Base-by-base conservation (phyloP, 805 yeast species). In the Sporopachydermia lactativora region DNA sequence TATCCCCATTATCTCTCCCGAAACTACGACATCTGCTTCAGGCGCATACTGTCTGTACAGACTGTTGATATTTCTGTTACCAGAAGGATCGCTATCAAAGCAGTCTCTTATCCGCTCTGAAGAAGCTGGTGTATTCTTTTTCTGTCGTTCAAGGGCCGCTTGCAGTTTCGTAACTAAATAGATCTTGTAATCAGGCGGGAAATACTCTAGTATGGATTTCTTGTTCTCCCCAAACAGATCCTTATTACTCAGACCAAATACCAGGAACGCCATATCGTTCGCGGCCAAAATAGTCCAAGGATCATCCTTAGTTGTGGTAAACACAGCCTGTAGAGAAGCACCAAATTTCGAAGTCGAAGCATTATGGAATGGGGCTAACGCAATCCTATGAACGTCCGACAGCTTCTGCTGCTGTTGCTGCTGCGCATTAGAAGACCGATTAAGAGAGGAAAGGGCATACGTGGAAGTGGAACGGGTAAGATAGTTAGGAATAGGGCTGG, bases 221-320 rank as follows among this genome's bases (percentile, higher is more conserved):
- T 77, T 66, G 8, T 24, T 24, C 13, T n/a, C 31, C 13, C 31
- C 31, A 24, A 24, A 24, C n/a, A 85, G 63, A 18, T 77, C 76
- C 31, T 64, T 66, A 51, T 76, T 73, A 37, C 84, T 75, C 3
- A 82, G 74, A 14, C 96, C 96, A 59, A 88, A 82, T 63, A 83
- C 75, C 44, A 85, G 65, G 52, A 94, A 82, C 0, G 95, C 94
- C 47, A 86, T 64, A 58, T 88, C 96, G 54, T 89, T 88, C 13
- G 94, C 85, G 4, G 94, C 88, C 51, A 73, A 74, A 39, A 88
- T 70, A 18, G 65, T 61, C 88, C 92, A 88, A 1, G 96, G 96
- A 38, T 71, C 68, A 11, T 70, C 73, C 17, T 71, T 62, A 2
- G 75, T 75, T 39, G 94, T 82, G 0, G 95, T 84, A 55, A 88